These are phyloP conservation scores for Tubosaeta sp. DNA, from an alignment of 768 basidiomycete genomes.

Conservation along the genomic window DNA sequence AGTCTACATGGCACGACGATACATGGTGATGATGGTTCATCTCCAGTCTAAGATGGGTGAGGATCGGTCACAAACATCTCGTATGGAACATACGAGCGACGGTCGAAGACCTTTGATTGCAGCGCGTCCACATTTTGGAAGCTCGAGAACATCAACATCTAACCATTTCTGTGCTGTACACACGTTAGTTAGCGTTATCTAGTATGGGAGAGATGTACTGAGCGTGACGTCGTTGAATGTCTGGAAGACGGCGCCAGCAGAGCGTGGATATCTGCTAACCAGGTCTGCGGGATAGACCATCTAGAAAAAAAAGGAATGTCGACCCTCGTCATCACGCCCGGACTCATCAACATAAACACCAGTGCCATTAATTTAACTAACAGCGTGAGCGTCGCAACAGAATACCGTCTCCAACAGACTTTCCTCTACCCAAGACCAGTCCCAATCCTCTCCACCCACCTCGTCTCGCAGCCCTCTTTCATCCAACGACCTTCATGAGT, in stretches of 20 bases:
- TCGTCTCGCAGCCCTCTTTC: conserved; percentile 64
- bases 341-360: background rate
- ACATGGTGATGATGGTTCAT: conserved; percentile 28
- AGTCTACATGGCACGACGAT: conserved; percentile 64
- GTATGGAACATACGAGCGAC: conserved; percentile 37
- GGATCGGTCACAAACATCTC: background rate
- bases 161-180: conserved; percentile 67
- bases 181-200: background rate
- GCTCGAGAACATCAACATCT: conserved; percentile 58
- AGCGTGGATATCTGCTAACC: conserved; percentile 56
- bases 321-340: background rate
- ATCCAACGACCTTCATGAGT: conserved; percentile 51
- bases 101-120: conserved; percentile 58
- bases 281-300: conserved; percentile 22
- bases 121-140: conserved; percentile 48
- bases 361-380: conserved; percentile 5
- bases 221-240: conserved; percentile 70
- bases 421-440: background rate
- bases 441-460: conserved; percentile 12
- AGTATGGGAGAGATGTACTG: conserved; percentile 35
- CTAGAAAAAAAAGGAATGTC: too few relatives aligned
- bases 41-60: conserved; percentile 33
- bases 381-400: background rate
- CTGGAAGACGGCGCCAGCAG: conserved; percentile 63
- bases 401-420: conserved; percentile 1